These are phyloP conservation scores for Remersonia thermophila DNA, from an alignment of 2,329 filamentous ascomycete genomes.

Conservation along the genomic window DNA sequence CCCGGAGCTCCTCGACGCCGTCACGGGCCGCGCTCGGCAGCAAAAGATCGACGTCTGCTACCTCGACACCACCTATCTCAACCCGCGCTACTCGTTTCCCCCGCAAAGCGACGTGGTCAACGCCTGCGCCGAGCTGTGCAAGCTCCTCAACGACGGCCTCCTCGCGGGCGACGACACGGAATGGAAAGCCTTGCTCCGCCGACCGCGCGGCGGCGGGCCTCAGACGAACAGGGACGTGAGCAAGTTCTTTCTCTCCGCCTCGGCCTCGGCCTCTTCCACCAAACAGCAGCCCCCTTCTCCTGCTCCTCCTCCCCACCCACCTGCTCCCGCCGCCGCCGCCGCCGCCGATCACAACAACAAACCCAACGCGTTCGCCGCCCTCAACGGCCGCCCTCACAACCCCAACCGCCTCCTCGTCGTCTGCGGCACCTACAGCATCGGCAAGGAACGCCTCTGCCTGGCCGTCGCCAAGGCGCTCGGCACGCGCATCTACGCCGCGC, in stretches of 20 bases:
- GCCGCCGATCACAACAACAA: slow-evolving; percentile 10
- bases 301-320: slow-evolving; percentile 12
- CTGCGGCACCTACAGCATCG: slow-evolving; percentile 94
- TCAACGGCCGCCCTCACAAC: slow-evolving; percentile 10
- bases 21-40: slow-evolving; percentile 59
- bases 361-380: slow-evolving; percentile 16
- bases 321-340: too few relatives aligned
- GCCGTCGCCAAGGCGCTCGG: slow-evolving; percentile 78
- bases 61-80: slow-evolving; percentile 92
- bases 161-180: slow-evolving; percentile 29
- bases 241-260: slow-evolving; percentile 33
- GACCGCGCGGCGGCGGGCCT: slow-evolving; percentile 18
- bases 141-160: slow-evolving; percentile 29
- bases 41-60: slow-evolving; percentile 94
- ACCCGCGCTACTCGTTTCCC: slow-evolving; percentile 89
- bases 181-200: slow-evolving; percentile 33
- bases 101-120: slow-evolving; percentile 76
- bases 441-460: slow-evolving; percentile 90
- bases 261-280: slow-evolving; percentile 1
- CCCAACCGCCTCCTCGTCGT: slow-evolving; percentile 71
- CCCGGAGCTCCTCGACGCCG: slow-evolving; percentile 58
- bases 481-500: slow-evolving; percentile 79
- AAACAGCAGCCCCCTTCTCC: background rate
- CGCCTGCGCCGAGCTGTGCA: slow-evolving; percentile 78
- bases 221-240: slow-evolving; percentile 34